Evolutionary conservation across 345 rosid species (phyloP).

Genomic region (Xanthoceras sorbifolium): DNA sequence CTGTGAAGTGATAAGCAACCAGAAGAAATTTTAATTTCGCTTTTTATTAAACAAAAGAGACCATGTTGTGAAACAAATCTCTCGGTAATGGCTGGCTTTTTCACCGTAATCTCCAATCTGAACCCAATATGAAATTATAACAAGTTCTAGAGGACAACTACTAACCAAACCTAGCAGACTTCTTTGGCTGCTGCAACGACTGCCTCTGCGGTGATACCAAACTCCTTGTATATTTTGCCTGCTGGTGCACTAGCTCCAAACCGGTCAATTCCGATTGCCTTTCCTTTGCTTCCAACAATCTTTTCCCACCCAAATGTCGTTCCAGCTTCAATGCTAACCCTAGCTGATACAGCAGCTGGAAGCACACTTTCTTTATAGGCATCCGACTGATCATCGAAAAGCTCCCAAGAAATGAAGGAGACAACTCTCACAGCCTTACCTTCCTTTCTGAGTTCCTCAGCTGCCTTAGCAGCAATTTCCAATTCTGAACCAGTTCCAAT

Average conservation of each 20-base stretch:
- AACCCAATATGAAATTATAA: conserved; percentile 9
- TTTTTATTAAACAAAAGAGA: conserved; percentile 43
- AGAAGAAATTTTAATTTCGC: conserved; percentile 22
- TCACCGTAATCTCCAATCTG: conserved; percentile 21
- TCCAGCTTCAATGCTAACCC: conserved; percentile 94
- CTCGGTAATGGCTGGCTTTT: conserved; percentile 12
- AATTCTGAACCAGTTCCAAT: conserved; percentile 96
- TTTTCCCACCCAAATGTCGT: conserved; percentile 89
- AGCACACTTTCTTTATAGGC: conserved; percentile 88
- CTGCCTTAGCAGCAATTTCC: conserved; percentile 88
- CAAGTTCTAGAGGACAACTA: neutral
- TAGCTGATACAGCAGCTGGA: conserved; percentile 70
- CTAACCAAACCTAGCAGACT: conserved; percentile 34
- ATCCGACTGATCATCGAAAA: conserved; percentile 73
- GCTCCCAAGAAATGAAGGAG: conserved; percentile 91
- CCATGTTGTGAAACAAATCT: conserved; percentile 10
- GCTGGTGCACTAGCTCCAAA: conserved; percentile 99
- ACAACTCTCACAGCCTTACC: conserved; percentile 97
- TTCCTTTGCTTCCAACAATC: conserved; percentile 75
- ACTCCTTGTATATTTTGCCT: conserved; percentile 78
- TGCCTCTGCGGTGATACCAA: conserved; percentile 69
- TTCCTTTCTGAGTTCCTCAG: conserved; percentile 70
- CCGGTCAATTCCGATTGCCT: conserved; percentile 73
- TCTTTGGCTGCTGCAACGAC: conserved; percentile 75
- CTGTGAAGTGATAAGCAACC: conserved; percentile 25